Evolutionary conservation across 371 early-diverging fungal genomes (phyloP), one percentile per base, ranked within the genome.

Genomic region (Umbelopsis sp.): DNA sequence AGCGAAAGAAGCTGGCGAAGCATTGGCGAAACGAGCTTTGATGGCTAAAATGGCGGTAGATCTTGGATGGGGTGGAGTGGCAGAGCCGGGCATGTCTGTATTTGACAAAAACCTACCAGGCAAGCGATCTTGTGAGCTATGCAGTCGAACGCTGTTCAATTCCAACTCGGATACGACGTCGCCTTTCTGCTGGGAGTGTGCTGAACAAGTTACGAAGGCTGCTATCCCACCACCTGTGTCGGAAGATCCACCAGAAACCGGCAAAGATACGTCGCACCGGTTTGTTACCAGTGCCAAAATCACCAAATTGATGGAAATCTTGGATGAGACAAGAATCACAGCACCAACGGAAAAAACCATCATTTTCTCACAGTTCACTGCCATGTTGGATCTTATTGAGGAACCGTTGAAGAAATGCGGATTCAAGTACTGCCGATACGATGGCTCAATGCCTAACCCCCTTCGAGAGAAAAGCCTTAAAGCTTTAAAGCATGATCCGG

Each of bases 341-440:
- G 67, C 63, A 63, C 82, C 80, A 35, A 70, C 66, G 8, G 83
- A 86, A 66, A 96, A 96, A 74, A 85, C 91, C 37, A 92, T 96
- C 67, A 87, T 94, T 4, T 96, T 94, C 74, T 93, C 93, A n/a
- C 94, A 96, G 73, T 96, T 93, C 67, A 89, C 90, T 6, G 82
- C 90, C 62, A 91, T 94, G 81, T 76, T 96, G 25, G 89, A 91
- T 69, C 71, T 94, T 62, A 79, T 94, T 62, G 91, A 92, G 44
- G 86, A 85, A 71, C 88, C 92, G 1, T 75, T 95, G 53, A 74
- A 73, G 8, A 71, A 86, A 35, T 41, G 72, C 74, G 91, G 70
- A 50, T 91, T 74, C 86, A 89, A 77, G 77, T 89, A 38, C 70
- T 95, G 71, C 68, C 75, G 74, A 70, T 78, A 86, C 81, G 70